A percentile compares a stretch with the other conserved stretches of the same genome.
Evolutionary conservation across 2,329 filamentous ascomycete species (phyloP).

Genomic region (Emergomyces orientalis): DNA sequence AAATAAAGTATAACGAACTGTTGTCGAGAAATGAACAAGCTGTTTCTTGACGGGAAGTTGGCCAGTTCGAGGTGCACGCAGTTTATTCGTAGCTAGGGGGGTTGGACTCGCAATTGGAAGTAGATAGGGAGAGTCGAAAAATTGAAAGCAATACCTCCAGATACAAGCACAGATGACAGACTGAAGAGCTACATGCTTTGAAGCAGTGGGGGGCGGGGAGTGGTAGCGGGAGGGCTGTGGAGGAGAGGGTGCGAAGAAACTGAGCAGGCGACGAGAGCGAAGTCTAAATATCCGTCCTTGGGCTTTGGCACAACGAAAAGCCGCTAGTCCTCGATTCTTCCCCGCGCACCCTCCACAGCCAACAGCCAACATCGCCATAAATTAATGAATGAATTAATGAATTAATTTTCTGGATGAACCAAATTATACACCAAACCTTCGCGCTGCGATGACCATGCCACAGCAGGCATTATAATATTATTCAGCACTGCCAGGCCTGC

Average conservation of each 20-base stretch:
- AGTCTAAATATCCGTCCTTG: background rate
- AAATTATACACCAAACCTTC: background rate
- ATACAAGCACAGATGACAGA: conserved; percentile 26
- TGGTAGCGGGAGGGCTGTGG: conserved; percentile 24
- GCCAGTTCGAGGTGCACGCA: conserved; percentile 11
- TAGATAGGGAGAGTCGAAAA: conserved; percentile 18
- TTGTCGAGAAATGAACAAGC: conserved; percentile 14
- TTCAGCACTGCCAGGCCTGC: background rate
- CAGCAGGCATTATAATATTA: background rate
- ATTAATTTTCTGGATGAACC: background rate
- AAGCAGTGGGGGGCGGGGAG: conserved; percentile 17
- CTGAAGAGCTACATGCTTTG: conserved; percentile 18
- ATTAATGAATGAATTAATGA: background rate
- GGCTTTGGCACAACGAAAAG: background rate
- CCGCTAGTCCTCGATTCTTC: background rate
- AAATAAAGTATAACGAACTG: conserved; percentile 4
- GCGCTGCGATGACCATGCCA: background rate
- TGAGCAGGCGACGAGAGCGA: conserved; percentile 20
- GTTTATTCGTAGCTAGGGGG: conserved; percentile 13
- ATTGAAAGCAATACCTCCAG: conserved; percentile 24
- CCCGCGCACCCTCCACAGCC: conserved; percentile 2
- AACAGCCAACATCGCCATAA: background rate
- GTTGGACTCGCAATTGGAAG: conserved; percentile 12
- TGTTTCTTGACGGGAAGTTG: conserved; percentile 11
- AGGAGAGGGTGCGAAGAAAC: conserved; percentile 20